These are phyloP conservation scores for Lactarius psammicola DNA, from an alignment of 768 basidiomycete species.

Conservation along the genomic window DNA sequence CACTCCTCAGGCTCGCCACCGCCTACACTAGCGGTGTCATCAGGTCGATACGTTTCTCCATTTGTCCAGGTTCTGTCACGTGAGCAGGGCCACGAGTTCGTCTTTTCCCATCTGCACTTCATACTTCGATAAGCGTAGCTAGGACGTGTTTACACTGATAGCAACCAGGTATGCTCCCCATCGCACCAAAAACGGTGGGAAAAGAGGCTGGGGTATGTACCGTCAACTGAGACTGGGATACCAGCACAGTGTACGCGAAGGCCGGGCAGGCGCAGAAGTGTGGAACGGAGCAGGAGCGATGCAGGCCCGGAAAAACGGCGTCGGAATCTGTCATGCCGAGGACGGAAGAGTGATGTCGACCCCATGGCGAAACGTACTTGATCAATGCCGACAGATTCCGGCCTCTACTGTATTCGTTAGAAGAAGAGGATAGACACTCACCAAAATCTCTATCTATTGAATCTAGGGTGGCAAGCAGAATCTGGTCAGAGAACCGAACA, in stretches of 20 bases:
- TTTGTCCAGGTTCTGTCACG: slow-evolving; percentile 35
- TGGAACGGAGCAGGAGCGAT: slow-evolving; percentile 37
- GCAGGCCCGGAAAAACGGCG: slow-evolving; percentile 51
- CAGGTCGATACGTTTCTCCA: not conserved
- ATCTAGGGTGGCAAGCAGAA: slow-evolving; percentile 70
- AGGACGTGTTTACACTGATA: slow-evolving; percentile 78
- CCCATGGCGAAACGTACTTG: slow-evolving; percentile 56
- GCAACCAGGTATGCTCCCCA: not conserved
- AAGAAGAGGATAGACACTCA: slow-evolving; percentile 34
- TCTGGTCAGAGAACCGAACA: slow-evolving; percentile 57
- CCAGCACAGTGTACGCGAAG: slow-evolving; percentile 62
- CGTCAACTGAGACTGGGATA: slow-evolving; percentile 61
- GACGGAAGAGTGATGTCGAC: slow-evolving; percentile 62
- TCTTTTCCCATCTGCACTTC: slow-evolving; percentile 45
- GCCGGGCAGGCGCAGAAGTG: slow-evolving; percentile 77
- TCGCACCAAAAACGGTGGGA: not conserved
- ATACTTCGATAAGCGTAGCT: slow-evolving; percentile 60
- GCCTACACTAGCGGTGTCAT: too few species aligned
- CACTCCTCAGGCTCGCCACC: too few species aligned
- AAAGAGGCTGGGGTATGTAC: slow-evolving; percentile 37
- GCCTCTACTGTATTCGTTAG: not conserved
- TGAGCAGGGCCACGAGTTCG: slow-evolving; percentile 47
- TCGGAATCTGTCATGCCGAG: slow-evolving; percentile 64
- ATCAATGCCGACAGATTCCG: slow-evolving; percentile 47
- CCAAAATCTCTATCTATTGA: slow-evolving; percentile 71